phyloP scores from a whole-genome alignment of 2,329 filamentous ascomycete genomes.

The Alternaria sp. region DNA sequence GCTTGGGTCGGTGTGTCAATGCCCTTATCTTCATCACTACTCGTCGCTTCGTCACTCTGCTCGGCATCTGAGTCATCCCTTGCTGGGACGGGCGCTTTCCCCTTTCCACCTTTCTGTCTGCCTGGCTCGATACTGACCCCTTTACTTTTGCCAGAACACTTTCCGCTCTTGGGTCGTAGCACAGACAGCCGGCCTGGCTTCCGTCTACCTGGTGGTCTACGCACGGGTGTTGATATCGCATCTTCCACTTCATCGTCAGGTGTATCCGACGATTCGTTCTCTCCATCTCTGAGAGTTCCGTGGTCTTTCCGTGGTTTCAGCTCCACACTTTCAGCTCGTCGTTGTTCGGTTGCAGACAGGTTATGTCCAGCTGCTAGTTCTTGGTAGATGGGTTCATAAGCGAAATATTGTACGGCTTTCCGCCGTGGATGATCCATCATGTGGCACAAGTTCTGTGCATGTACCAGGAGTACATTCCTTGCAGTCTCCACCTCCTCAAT shows the following conservation, averaged over 20 bases:
- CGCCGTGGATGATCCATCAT: constrained; percentile 51
- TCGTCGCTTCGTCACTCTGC: constrained; percentile 19
- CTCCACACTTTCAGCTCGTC: constrained; percentile 42
- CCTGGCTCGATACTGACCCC: constrained; percentile 17
- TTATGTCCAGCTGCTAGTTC: constrained; percentile 40
- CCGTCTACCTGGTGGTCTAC: constrained; percentile 28
- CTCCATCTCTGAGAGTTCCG: constrained; percentile 33
- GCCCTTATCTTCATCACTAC: constrained; percentile 35
- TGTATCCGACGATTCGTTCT: constrained; percentile 36
- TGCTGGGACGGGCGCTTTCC: constrained; percentile 34
- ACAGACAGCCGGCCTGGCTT: constrained; percentile 47
- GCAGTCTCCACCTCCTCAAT: constrained; percentile 48
- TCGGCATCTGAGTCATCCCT: constrained; percentile 25
- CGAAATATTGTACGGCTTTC: constrained; percentile 41
- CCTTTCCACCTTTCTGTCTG: constrained; percentile 35
- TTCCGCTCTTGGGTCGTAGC: constrained; percentile 48
- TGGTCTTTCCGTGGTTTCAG: constrained; percentile 44
- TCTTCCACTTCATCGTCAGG: constrained; percentile 32
- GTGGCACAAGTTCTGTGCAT: constrained; percentile 50
- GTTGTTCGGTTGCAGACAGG: constrained; percentile 43
- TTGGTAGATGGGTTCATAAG: constrained; percentile 45
- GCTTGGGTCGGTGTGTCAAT: constrained; percentile 44
- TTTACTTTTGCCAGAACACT: constrained; percentile 49
- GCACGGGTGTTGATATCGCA: constrained; percentile 33
- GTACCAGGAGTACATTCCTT: constrained; percentile 46